Conservation (phyloP, 805 yeast species). For the Blastobotrys americana region DNA sequence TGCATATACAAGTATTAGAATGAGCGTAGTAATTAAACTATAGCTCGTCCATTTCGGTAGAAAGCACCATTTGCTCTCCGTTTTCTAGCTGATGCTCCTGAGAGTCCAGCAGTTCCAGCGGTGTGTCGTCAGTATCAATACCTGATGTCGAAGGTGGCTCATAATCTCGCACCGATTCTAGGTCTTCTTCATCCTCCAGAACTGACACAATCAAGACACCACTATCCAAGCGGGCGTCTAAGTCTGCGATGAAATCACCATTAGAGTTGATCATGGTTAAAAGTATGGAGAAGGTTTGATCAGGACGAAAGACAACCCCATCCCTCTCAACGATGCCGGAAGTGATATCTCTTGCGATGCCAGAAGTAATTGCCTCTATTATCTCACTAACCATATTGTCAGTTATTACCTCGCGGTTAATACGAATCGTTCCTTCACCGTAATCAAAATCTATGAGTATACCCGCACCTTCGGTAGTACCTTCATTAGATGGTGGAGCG, state of each 20-base stretch:
- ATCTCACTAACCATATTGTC: neutral
- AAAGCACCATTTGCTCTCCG: neutral
- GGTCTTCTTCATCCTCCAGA: neutral
- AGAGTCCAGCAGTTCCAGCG: neutral
- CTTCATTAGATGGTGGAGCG: neutral
- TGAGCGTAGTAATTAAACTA: no score
- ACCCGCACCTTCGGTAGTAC: neutral
- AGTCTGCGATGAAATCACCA: neutral
- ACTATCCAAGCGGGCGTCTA: neutral
- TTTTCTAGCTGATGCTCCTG: neutral
- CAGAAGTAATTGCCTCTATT: neutral
- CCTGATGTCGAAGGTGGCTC: neutral
- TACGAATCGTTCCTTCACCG: neutral
- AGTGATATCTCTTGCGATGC: constrained; percentile 1
- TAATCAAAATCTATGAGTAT: no score
- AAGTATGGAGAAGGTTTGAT: neutral
- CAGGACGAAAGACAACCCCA: neutral
- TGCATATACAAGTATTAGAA: no score
- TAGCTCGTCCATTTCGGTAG: no score
- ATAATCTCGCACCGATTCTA: no score
- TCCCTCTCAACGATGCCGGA: neutral
- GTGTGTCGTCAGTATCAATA: neutral
- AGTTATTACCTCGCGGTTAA: neutral
- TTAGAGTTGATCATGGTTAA: neutral
- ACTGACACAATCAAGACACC: neutral